Evolutionary conservation across 2,329 filamentous ascomycete genomes (phyloP), one percentile per base, ranked within the genome.

Genomic region (Xylaria sp.): DNA sequence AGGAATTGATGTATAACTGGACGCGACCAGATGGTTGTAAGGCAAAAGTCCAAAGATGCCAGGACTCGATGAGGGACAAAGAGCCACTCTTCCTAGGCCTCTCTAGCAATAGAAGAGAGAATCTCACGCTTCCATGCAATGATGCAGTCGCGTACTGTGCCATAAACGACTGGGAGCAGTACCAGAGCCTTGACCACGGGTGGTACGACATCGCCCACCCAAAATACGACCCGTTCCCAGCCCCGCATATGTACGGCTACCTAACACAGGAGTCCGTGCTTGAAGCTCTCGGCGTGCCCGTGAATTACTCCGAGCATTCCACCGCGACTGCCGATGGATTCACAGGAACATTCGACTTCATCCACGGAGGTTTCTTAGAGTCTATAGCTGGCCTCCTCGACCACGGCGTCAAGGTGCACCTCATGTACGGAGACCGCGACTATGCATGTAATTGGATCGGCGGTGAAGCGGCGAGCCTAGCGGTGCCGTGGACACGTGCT

Each of bases 371-470:
- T 2, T 68, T 70, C 61, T 71, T 87, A 0, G 81, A 80, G 2
- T 84, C 84, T 61, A 77, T 89, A 1, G 72, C 68, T 3, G 33
- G 36, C 17, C 78, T 89, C 2, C 82, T 90, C 7, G 85, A 88
- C 64, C 26, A 53, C 6, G 86, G 86, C 3, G 81, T 88, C 53
- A 85, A 85, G 66, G 85, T 89, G 0, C 79, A 83, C 28, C 77
- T 89, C 2, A 79, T 88, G 23, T 87, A 88, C 71, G 87, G 87
- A 9, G 87, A 89, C 71, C 81, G 84, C 2, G 87, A 89, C 73
- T 89, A 83, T 70, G 80, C 81, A 5, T 85, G 83, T 73, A 86
- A 86, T 68, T 88, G 86, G 87, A 78, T 86, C n/a, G 86, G 86
- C 7, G 86, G 85, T 57, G 85, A 88, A 70, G 76, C 79, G 4